Base-by-base conservation (phyloP, 2,329 filamentous ascomycete genomes). In the Ceratocystis cubensis region DNA sequence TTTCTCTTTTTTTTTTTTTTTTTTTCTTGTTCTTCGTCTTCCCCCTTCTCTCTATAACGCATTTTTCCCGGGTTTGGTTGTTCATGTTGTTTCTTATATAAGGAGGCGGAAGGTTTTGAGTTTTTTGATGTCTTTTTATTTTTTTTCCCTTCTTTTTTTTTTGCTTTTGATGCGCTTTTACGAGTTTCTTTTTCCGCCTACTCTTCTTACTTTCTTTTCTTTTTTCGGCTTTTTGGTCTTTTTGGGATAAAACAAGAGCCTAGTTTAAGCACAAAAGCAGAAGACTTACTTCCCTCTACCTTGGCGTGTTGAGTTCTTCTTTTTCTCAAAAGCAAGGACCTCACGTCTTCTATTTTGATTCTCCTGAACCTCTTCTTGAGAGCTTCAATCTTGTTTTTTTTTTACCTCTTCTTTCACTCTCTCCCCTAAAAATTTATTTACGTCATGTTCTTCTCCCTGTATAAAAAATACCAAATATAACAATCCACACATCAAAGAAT, bases 21-120 rank as follows among this genome's bases (percentile, higher is more conserved):
- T 10, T 53, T 13, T 65, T 25, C 50, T 66, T 59, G 56, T 61
- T 22, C 44, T 69, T 56, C 61, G 46, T 15, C 61, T 56, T 65
- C 25, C n/a, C 45, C 46, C 28, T 46, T 50, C 33, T 22, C 46
- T 20, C 37, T 61, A 61, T 67, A 44, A 65, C 64, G 63, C 66
- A 67, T 65, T 46, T 46, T 53, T 5, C 37, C 10, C 33, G 63
- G 66, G 66, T 33, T 46, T 33, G 66, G 66, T 48, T 59, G 53
- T 57, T 57, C 48, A 20, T 25, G 17, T 50, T n/a, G 22, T 56
- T 28, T 25, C n/a, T 59, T 67, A 65, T 67, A 67, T 67, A 62
- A 44, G 66, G 66, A 65, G 66, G 66, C 63, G 63, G 66, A 65
- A 57, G 66, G 56, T 67, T 67, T 25, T 56, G n/a, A 45, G 37